Evolutionary conservation across 2,329 filamentous ascomycete genomes (phyloP).

Genomic region (Diaporthe sp.): DNA sequence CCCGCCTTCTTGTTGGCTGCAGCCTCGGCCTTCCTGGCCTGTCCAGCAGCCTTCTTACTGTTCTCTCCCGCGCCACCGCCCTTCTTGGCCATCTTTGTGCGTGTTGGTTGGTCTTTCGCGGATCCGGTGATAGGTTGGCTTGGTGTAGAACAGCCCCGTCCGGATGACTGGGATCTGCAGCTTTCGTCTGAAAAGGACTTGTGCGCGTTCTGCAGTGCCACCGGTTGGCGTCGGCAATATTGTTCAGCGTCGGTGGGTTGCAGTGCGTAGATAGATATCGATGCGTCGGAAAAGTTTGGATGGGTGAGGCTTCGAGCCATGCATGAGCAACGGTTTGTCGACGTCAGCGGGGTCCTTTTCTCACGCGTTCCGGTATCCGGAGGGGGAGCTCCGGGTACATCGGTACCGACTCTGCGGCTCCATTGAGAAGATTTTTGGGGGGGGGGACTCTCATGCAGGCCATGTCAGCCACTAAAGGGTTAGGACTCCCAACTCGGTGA

Average conservation of each 20-base stretch:
- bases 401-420: background rate
- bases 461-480: background rate
- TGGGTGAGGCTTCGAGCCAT: background rate
- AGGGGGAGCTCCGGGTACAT: background rate
- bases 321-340: conserved; percentile 10
- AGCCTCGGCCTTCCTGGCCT: conserved; percentile 91
- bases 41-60: conserved; percentile 89
- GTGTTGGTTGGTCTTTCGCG: background rate
- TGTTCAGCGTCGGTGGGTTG: conserved; percentile 5
- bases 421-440: background rate
- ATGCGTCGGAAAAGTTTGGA: background rate
- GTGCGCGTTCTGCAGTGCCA: conserved; percentile 6
- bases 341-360: conserved; percentile 29
- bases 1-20: conserved; percentile 83
- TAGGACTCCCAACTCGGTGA: conserved; percentile 11
- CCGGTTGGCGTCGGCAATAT: conserved; percentile 20
- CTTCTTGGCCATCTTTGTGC: conserved; percentile 73
- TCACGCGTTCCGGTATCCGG: conserved; percentile 10
- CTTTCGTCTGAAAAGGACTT: background rate
- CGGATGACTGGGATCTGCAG: conserved; percentile 16
- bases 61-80: conserved; percentile 80
- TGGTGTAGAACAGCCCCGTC: background rate
- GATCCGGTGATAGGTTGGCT: background rate
- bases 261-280: background rate
- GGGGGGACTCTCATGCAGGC: background rate